Percentiles rank a stretch among this genome's conserved stretches.
phyloP scores from a whole-genome alignment of 495 filamentous ascomycete genomes.

The Aspergillus bertholletiae region DNA sequence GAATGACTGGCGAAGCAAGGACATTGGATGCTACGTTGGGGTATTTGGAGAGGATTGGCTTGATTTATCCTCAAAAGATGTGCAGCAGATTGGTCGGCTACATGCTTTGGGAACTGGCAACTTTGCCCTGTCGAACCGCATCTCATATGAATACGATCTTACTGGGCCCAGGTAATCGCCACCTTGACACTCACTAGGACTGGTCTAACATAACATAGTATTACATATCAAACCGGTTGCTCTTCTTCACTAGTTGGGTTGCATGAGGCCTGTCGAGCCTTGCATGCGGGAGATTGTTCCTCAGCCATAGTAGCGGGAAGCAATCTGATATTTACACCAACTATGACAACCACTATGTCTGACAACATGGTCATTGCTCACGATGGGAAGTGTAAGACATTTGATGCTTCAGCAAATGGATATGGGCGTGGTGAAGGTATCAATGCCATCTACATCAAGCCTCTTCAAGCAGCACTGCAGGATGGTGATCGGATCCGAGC shows the following conservation, averaged over 20 bases:
- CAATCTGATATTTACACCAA: slow-evolving; percentile 35
- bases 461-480: slow-evolving; percentile 20
- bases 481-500: slow-evolving; percentile 33
- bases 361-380: slow-evolving; percentile 24
- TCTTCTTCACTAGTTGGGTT: slow-evolving; percentile 27
- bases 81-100: slow-evolving; percentile 10
- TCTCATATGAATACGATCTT: slow-evolving; percentile 34
- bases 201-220: too few relatives aligned
- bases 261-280: slow-evolving; percentile 22
- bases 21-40: slow-evolving; percentile 45
- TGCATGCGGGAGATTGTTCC: slow-evolving; percentile 32
- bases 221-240: slow-evolving; percentile 32
- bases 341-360: slow-evolving; percentile 25
- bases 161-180: slow-evolving; percentile 24
- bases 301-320: slow-evolving; percentile 36
- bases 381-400: slow-evolving; percentile 48
- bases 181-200: too few relatives aligned
- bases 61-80: slow-evolving; percentile 20
- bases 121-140: slow-evolving; percentile 27
- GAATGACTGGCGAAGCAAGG: slow-evolving; percentile 34
- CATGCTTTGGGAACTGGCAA: slow-evolving; percentile 21
- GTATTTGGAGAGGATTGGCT: slow-evolving; percentile 34
- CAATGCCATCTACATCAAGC: slow-evolving; percentile 30
- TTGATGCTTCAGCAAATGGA: slow-evolving; percentile 58
- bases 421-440: slow-evolving; percentile 59